Percentiles rank a stretch among this genome's conserved stretches.
Evolutionary conservation across 768 basidiomycete species (phyloP).

Genomic region (Panus rudis): DNA sequence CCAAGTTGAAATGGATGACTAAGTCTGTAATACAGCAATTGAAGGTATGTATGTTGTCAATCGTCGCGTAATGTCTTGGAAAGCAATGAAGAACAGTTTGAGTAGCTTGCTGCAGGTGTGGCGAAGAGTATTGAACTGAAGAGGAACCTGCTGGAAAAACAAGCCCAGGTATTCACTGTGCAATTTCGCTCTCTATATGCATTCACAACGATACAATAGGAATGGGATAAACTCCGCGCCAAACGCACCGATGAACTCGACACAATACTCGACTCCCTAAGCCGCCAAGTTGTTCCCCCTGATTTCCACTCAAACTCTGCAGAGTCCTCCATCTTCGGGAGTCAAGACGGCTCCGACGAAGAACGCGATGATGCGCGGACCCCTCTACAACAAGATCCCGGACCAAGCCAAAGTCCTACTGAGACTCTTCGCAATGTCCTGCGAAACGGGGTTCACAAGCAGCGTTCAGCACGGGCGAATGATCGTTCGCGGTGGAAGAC

Average conservation of each 20-base stretch:
- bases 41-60: conserved; percentile 39
- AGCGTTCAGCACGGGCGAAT: conserved; percentile 14
- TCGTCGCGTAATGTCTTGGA: neutral
- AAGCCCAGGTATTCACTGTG: conserved; percentile 46
- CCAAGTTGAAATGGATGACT: conserved; percentile 72
- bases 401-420: conserved; percentile 32
- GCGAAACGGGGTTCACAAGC: conserved; percentile 5
- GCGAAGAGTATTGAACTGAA: conserved; percentile 73
- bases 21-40: conserved; percentile 72
- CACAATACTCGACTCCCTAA: conserved; percentile 61
- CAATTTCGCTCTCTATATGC: neutral
- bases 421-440: conserved; percentile 31
- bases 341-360: conserved; percentile 51
- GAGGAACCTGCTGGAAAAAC: conserved; percentile 49
- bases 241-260: conserved; percentile 62
- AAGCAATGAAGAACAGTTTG: neutral
- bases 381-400: conserved; percentile 11
- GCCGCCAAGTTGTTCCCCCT: conserved; percentile 67
- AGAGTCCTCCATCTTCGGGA: conserved; percentile 75
- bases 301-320: conserved; percentile 63
- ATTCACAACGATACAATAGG: conserved; percentile 31
- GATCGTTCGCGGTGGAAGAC: conserved; percentile 73
- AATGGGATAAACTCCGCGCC: conserved; percentile 62
- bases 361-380: conserved; percentile 22
- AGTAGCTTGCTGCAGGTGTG: conserved; percentile 62